Evolutionary conservation across 2,329 filamentous ascomycete species (phyloP).

Genomic region (Magnaporthales sp.): DNA sequence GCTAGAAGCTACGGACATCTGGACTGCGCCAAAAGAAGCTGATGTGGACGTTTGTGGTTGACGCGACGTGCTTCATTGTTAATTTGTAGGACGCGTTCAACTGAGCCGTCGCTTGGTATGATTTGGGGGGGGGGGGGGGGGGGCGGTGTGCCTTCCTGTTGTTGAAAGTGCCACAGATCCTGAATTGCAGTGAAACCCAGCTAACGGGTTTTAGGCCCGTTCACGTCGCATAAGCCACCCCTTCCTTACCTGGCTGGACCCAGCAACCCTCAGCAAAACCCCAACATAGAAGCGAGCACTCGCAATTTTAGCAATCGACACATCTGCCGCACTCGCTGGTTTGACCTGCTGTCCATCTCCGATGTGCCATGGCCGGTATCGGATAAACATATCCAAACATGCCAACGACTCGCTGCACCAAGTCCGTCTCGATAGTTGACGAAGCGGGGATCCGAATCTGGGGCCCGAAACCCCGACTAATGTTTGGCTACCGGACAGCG

Average conservation of each 20-base stretch:
- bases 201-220: background rate
- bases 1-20: background rate
- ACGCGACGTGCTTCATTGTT: background rate
- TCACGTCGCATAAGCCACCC: background rate
- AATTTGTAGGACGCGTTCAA: background rate
- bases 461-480: background rate
- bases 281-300: background rate
- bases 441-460: background rate
- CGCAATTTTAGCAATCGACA: background rate
- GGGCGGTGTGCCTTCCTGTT: background rate
- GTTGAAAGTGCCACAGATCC: background rate
- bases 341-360: background rate
- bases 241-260: no score
- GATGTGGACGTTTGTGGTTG: background rate
- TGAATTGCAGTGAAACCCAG: background rate
- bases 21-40: background rate
- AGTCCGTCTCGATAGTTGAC: background rate
- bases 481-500: background rate
- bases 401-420: background rate
- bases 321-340: no score
- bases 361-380: background rate
- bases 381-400: background rate
- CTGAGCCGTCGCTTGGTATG: background rate
- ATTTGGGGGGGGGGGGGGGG: no score
- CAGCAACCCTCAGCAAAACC: background rate